Percentiles rank a stretch among this genome's conserved stretches.
Conservation (phyloP, 495 filamentous ascomycete species). For the Penicillium roqueforti region DNA sequence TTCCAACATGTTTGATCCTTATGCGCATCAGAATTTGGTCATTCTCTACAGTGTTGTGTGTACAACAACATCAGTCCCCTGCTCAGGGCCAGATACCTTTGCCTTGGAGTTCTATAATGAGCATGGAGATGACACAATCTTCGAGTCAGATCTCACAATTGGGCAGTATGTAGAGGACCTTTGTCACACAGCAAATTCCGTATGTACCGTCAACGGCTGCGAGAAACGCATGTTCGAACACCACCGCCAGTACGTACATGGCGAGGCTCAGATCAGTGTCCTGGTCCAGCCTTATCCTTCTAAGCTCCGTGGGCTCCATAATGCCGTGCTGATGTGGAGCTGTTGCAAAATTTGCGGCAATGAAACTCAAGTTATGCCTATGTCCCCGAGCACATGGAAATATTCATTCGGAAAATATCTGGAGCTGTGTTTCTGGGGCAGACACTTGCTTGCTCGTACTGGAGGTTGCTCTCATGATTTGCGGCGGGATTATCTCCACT, state of each 20-base stretch:
- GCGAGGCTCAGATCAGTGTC: slow-evolving; percentile 86
- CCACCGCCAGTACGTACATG: slow-evolving; percentile 95
- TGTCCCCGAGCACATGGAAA: slow-evolving; percentile 96
- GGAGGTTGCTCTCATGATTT: slow-evolving; percentile 91
- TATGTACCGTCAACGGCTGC: slow-evolving; percentile 80
- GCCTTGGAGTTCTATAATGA: slow-evolving; percentile 91
- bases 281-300: slow-evolving; percentile 74
- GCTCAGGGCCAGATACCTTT: slow-evolving; percentile 80
- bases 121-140: slow-evolving; percentile 57
- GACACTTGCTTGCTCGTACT: slow-evolving; percentile 69
- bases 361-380: slow-evolving; percentile 83
- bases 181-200: slow-evolving; percentile 65
- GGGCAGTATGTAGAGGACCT: slow-evolving; percentile 95
- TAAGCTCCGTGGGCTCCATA: slow-evolving; percentile 64
- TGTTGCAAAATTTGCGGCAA: slow-evolving; percentile 86
- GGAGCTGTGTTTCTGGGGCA: slow-evolving; percentile 94
- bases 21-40: slow-evolving; percentile 89
- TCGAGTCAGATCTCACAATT: slow-evolving; percentile 85
- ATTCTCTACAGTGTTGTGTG: slow-evolving; percentile 93
- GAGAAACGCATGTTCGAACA: slow-evolving; percentile 88
- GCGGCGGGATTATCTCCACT: slow-evolving; percentile 84
- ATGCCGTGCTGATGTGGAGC: slow-evolving; percentile 96
- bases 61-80: slow-evolving; percentile 85
- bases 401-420: slow-evolving; percentile 98
- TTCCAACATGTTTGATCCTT: slow-evolving; percentile 84